A percentile compares a stretch with the other conserved stretches of the same genome.
Conservation (phyloP, 306 rosid species). For the Quercus aquifolioides region DNA sequence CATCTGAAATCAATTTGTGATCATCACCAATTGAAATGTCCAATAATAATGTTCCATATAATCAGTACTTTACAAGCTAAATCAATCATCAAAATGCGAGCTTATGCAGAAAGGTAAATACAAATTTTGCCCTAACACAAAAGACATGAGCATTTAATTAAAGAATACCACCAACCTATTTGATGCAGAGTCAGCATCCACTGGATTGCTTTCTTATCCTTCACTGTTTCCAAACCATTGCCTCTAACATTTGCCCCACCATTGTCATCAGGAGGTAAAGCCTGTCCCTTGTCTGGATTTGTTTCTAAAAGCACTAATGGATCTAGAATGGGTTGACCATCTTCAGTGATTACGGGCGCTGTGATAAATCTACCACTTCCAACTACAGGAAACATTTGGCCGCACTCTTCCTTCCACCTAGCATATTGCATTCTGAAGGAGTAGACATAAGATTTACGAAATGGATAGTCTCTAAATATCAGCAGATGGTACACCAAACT, state of each 20-base stretch:
- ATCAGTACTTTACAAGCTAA: not conserved
- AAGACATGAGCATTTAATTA: not conserved
- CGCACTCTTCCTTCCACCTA: slow-evolving; percentile 79
- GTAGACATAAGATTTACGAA: slow-evolving; percentile 13
- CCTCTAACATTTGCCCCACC: slow-evolving; percentile 4
- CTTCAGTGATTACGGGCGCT: slow-evolving; percentile 77
- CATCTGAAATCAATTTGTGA: not conserved
- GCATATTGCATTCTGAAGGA: slow-evolving; percentile 71
- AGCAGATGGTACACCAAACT: not conserved
- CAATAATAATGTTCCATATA: not conserved
- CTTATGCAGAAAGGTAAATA: not conserved
- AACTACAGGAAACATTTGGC: slow-evolving; percentile 78
- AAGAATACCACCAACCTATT: slow-evolving; percentile 63
- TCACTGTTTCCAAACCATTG: slow-evolving; percentile 37
- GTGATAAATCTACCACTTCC: slow-evolving; percentile 96
- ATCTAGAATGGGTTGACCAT: slow-evolving; percentile 82
- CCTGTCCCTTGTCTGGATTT: slow-evolving; percentile 41
- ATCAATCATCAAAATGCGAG: not conserved
- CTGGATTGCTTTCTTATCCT: slow-evolving; percentile 71
- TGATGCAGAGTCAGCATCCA: slow-evolving; percentile 99
- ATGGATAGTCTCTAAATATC: slow-evolving; percentile 4
- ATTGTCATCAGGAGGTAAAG: slow-evolving; percentile 36
- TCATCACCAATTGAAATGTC: not conserved
- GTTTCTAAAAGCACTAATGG: slow-evolving; percentile 70
- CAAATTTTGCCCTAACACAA: not conserved